phyloP scores from a whole-genome alignment of 768 basidiomycete species.

The Gloeophyllum trabeum region DNA sequence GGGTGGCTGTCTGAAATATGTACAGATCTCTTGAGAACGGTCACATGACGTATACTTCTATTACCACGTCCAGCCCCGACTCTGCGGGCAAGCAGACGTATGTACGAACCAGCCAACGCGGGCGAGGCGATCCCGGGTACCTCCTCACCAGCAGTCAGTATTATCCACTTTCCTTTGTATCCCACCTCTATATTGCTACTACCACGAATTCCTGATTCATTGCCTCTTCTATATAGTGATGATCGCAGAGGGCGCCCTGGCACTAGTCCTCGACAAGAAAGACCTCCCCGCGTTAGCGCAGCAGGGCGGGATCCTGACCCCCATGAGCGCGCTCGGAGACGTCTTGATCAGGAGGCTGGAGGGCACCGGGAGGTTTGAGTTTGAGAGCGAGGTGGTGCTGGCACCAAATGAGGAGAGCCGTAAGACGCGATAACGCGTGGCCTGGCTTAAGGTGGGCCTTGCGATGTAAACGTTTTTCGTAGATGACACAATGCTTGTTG shows the following conservation, averaged over 20 bases:
- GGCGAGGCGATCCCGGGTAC: slow-evolving; percentile 74
- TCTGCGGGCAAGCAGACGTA: slow-evolving; percentile 25
- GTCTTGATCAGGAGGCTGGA: slow-evolving; percentile 59
- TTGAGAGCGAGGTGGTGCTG: slow-evolving; percentile 37
- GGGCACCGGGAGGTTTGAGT: slow-evolving; percentile 41
- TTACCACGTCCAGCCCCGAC: slow-evolving; percentile 48
- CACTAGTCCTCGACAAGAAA: slow-evolving; percentile 44
- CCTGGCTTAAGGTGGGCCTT: no score
- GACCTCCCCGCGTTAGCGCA: slow-evolving; percentile 44
- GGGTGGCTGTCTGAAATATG: neutral
- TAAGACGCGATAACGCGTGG: slow-evolving; percentile 2
- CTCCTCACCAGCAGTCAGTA: slow-evolving; percentile 38
- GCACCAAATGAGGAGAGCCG: neutral
- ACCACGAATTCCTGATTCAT: slow-evolving; percentile 1
- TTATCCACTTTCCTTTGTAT: slow-evolving; percentile 3
- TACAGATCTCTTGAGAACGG: slow-evolving; percentile 49
- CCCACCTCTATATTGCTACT: slow-evolving; percentile 7
- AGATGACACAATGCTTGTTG: no score
- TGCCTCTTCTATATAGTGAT: slow-evolving; percentile 34
- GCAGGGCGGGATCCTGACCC: slow-evolving; percentile 74
- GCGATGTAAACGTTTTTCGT: no score
- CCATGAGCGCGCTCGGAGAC: slow-evolving; percentile 74
- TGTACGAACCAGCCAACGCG: slow-evolving; percentile 51
- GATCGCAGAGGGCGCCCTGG: slow-evolving; percentile 71
- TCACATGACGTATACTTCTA: slow-evolving; percentile 50